Base-by-base conservation (phyloP, 805 yeast genomes). In the Scheffersomyces lignosus region DNA sequence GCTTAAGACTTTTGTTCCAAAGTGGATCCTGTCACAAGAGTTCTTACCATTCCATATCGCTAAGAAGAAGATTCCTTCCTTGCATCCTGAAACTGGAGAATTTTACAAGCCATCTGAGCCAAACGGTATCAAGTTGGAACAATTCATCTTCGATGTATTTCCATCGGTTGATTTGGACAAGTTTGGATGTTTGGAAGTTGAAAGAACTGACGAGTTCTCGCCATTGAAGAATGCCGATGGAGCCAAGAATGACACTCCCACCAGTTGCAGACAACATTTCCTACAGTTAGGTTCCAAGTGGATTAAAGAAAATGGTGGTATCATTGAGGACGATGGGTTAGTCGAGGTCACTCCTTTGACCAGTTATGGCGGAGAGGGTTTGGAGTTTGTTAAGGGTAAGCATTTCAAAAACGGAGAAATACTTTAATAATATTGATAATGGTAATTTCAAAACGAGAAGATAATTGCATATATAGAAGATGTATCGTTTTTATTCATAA, bases 91-190 rank as follows among this genome's bases (percentile, higher is more conserved):
- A 1, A 64, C 77, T 0, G 79, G 78, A 20, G 58, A 67, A 34
- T 56, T 65, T 27, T 52, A 68, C 18, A 78, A 76, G 49, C 96
- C 98, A n/a, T 49, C 70, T 1, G 75, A 70, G 39, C 87, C 91
- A 31, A 93, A 93, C 60, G 99, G 98, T 29, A 81, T 91, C 56
- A 93, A 93, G 60, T 73, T 93, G 55, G 99, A 93, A 62, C 98
- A 91, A 60, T 93, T 93, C 53, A 95, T 93, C 39, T 93, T 93
- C 66, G 99, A 93, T 57, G 95, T 93, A 16, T 93, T 93, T 65
- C 90, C 90, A 33, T 75, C 81, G 20, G 83, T 93, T 24, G 74
- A 77, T 9, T 56, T 90, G 44, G 56, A 60, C 12, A 78, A 77
- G 52, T 93, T 93, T 60, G 99, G 96, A 1, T 87, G 95, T 57